Evolutionary conservation across 2,329 filamentous ascomycete species (phyloP).

Genomic region (Phaeoacremonium minimum): DNA sequence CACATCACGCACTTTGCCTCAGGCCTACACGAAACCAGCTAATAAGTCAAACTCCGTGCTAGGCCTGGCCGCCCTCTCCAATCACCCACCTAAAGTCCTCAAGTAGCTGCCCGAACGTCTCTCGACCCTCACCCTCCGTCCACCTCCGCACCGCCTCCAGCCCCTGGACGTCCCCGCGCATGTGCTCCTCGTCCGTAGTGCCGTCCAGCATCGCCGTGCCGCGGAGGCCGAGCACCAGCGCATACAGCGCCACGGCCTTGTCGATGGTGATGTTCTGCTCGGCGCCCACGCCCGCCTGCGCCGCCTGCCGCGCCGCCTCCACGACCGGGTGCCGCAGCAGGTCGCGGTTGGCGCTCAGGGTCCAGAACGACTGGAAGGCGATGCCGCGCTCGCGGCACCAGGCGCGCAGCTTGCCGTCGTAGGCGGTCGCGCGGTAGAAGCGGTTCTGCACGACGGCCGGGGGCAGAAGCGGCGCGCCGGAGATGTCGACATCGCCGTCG

Average conservation of each 20-base stretch:
- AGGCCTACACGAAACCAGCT: no score
- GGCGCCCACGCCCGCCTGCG: conserved; percentile 24
- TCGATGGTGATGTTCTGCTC: no score
- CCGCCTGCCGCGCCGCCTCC: conserved; percentile 37
- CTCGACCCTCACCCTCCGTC: conserved; percentile 29
- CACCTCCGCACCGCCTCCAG: conserved; percentile 32
- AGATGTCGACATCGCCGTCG: no score
- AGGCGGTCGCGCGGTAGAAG: conserved; percentile 57
- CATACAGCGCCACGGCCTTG: conserved; percentile 43
- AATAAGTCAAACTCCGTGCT: no score
- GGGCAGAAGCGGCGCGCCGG: conserved; percentile 31
- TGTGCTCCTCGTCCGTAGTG: conserved; percentile 38
- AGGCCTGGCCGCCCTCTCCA: conserved; percentile 1
- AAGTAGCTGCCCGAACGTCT: conserved; percentile 44
- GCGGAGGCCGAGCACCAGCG: conserved; percentile 42
- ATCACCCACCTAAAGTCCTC: conserved; percentile 37
- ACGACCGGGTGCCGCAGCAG: conserved; percentile 41
- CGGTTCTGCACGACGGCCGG: conserved; percentile 72
- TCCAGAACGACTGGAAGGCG: conserved; percentile 52
- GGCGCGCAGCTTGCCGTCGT: conserved; percentile 55
- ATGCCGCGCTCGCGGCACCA: conserved; percentile 37
- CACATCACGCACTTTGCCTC: no score
- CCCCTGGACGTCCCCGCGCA: conserved; percentile 44
- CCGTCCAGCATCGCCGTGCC: conserved; percentile 34
- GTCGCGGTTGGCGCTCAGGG: conserved; percentile 39